These are phyloP conservation scores for Linum tenue DNA, from an alignment of 345 rosid genomes.

Conservation along the genomic window DNA sequence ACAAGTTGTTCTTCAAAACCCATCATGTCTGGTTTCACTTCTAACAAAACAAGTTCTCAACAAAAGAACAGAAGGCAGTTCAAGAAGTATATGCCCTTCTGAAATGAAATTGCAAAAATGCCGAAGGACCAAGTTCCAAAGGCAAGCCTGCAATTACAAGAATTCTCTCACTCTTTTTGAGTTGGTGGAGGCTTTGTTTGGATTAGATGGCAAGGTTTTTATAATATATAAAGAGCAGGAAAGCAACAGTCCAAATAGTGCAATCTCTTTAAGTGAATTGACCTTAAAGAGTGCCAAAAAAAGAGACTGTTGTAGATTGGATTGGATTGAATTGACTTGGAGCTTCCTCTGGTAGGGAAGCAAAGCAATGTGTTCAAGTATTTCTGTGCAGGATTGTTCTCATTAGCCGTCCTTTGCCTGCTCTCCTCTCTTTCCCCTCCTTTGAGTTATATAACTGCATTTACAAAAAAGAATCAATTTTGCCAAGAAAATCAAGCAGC, in stretches of 20 bases:
- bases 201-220: background rate
- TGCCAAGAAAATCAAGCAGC: too few relatives aligned
- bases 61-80: too few relatives aligned
- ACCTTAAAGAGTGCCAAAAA: conserved; percentile 29
- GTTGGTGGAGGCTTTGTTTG: background rate
- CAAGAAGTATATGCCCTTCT: background rate
- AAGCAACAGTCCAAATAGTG: background rate
- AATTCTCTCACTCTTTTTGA: background rate
- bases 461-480: too few relatives aligned
- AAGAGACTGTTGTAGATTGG: too few relatives aligned
- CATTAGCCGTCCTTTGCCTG: too few relatives aligned
- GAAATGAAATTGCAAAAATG: conserved; percentile 6
- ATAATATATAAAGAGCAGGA: conserved; percentile 24
- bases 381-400: too few relatives aligned
- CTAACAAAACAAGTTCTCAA: conserved; percentile 1
- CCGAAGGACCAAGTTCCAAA: too few relatives aligned
- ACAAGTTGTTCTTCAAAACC: conserved; percentile 26
- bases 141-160: background rate
- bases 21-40: conserved; percentile 20
- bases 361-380: too few relatives aligned
- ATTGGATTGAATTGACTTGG: too few relatives aligned
- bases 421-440: too few relatives aligned
- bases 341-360: too few relatives aligned
- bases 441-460: too few relatives aligned
- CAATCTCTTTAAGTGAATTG: conserved; percentile 41